Base-by-base conservation (phyloP, 2,329 filamentous ascomycete species). In the Cercospora sp. region DNA sequence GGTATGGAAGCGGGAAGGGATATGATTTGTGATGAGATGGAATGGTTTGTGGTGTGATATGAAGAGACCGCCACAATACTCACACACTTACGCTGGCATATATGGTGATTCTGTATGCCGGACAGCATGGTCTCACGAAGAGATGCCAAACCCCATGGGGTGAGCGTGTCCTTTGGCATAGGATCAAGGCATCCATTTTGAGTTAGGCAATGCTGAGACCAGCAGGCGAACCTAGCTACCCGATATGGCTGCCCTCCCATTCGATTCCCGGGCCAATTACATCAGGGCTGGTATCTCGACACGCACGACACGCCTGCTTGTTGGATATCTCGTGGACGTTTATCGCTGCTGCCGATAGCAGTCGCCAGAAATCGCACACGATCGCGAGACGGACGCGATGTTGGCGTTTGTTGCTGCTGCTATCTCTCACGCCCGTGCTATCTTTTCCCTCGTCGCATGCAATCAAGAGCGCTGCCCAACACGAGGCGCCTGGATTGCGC, bases 121-220 rank as follows among this genome's bases (percentile, higher is more conserved):
- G 21, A 51, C 45, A 12, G 57, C 63, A 61, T 65, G 61, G 58
- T 40, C 51, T 40, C 18, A 65, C 66, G 34, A 65, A 61, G 66
- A 49, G 62, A 55, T 68, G 45, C 59, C 49, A 58, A 60, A 60
- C 67, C 67, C 67, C 67, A 69, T 69, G 67, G 63, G 67, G 67
- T 43, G 60, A 66, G 67, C 37, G 28, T 69, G 63, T 66, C 63
- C 67, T 59, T 63, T 61, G 49, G 45, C 62, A 64, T 40, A 53
- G 62, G 62, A 26, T 64, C 62, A 43, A 37, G 51, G 32, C 62
- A 57, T 57, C 62, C 62, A 28, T 40, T 40, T 64, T 28, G 49
- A 64, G 62, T 64, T 64, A 64, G 62, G 21, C 32, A 64, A 64
- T 64, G 51, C 62, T 64, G 62, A 64, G 51, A 64, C 62, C 62